Evolutionary conservation across 75 land plant genomes (phyloP).

Genomic region (Cupressus sempervirens): DNA sequence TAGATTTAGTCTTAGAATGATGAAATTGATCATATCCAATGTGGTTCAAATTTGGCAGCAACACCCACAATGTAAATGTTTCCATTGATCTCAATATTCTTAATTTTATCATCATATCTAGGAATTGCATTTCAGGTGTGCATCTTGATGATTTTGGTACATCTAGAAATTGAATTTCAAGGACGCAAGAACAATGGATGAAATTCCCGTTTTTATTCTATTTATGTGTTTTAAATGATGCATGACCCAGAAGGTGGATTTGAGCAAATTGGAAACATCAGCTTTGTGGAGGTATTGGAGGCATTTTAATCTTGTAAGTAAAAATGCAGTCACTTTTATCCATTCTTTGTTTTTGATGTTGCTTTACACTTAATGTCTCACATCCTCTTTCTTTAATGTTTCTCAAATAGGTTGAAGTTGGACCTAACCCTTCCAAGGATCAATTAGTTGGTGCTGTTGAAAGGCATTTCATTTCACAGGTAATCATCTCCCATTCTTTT

Average conservation of each 20-base stretch:
- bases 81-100: neutral
- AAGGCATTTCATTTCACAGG: slow-evolving; percentile 22
- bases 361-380: neutral
- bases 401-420: slow-evolving; percentile 9
- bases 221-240: neutral
- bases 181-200: neutral
- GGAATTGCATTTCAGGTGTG: neutral
- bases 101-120: neutral
- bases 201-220: neutral
- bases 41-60: neutral
- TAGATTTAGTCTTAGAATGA: neutral
- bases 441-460: slow-evolving; percentile 22
- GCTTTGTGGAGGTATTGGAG: slow-evolving; percentile 88
- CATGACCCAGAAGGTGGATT: slow-evolving; percentile 72
- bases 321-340: neutral
- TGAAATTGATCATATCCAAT: neutral
- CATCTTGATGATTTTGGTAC: neutral
- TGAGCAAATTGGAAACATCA: slow-evolving; percentile 87
- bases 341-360: neutral
- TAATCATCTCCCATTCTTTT: neutral
- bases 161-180: neutral
- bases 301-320: slow-evolving; percentile 84
- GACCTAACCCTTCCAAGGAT: slow-evolving; percentile 15
- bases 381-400: neutral
- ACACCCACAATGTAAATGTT: neutral